These are phyloP conservation scores for Puccinellia tenuiflora DNA, from an alignment of 176 grass and related monocot genomes.

Conservation along the genomic window DNA sequence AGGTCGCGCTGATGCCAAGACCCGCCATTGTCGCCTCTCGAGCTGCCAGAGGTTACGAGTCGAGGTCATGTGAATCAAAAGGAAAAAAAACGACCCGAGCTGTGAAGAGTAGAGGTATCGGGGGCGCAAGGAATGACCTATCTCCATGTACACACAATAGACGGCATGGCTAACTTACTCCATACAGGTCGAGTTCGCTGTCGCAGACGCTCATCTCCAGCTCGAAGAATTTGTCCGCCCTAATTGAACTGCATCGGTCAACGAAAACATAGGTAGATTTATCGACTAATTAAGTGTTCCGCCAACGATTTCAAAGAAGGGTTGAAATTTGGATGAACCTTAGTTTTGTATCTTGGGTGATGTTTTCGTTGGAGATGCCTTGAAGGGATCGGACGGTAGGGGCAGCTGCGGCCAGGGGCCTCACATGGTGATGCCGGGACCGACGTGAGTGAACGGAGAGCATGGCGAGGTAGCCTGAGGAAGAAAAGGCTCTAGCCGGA, in stretches of 20 bases:
- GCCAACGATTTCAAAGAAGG: not conserved
- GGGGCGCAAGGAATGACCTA: not conserved
- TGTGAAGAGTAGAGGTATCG: not conserved
- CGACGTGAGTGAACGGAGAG: not conserved
- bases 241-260: not conserved
- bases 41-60: constrained; percentile 7
- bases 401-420: not conserved
- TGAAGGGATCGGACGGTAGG: not conserved
- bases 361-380: not conserved
- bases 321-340: not conserved
- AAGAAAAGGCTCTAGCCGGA: not conserved
- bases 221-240: constrained; percentile 40
- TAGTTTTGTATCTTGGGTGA: not conserved
- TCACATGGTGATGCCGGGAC: not conserved
- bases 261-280: not conserved
- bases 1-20: constrained; percentile 27
- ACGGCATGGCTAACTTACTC: constrained; percentile 52
- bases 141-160: constrained; percentile 41
- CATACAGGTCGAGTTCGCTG: constrained; percentile 55
- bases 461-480: not conserved
- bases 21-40: constrained; percentile 36
- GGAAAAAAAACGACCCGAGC: not conserved
- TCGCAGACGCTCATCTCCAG: constrained; percentile 54
- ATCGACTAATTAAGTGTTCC: not conserved
- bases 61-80: not conserved